Evolutionary conservation across 768 basidiomycete genomes (phyloP), one percentile per base, ranked within the genome.

Genomic region (Suillus ampliporus): DNA sequence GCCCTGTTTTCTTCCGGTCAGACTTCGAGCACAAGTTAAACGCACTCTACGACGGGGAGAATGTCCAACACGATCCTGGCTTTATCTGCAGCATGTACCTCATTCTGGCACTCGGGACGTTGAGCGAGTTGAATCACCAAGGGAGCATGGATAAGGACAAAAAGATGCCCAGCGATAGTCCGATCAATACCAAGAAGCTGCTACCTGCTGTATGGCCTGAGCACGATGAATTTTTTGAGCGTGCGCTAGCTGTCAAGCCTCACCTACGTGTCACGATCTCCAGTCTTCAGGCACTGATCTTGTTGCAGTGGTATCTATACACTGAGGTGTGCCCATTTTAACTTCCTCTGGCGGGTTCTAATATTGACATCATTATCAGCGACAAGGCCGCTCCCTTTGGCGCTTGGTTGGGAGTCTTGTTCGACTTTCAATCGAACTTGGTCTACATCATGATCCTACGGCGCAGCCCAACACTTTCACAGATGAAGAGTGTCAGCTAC

Each of bases 331-430:
- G 84, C 70, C 15, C 21, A 4, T 64, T 48, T 4, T 26, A 2
- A 35, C 11, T 64, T 19, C 28, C 19, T 38, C 38, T 26, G 14
- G 9, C 46, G 40, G n/a, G 10, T 31, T 61, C 17, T 35, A 54
- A 21, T 64, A 19, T 67, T 69, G 58, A 62, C 47, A 50, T 47
- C 47, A 52, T 44, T 53, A 66, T 38, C 69, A 95, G 92, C 87
- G 92, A 67, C 92, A 93, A 84, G 92, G 92, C n/a, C 86, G 92
- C 65, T 90, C 91, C 1, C 79, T 95, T 3, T 95, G 93, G 93
- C 90, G 93, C 58, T 85, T 95, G 17, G 92, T 92, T 58, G 93
- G 93, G 34, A 91, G 89, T 64, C 83, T 95, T 43, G 91, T 94
- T 31, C 88, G 92, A 5, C 82, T 95, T 13, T 84, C 90, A 17